These are phyloP conservation scores for Blastocystis sp. DNA, from an alignment of 352 stramenopile species.

Conservation along the genomic window DNA sequence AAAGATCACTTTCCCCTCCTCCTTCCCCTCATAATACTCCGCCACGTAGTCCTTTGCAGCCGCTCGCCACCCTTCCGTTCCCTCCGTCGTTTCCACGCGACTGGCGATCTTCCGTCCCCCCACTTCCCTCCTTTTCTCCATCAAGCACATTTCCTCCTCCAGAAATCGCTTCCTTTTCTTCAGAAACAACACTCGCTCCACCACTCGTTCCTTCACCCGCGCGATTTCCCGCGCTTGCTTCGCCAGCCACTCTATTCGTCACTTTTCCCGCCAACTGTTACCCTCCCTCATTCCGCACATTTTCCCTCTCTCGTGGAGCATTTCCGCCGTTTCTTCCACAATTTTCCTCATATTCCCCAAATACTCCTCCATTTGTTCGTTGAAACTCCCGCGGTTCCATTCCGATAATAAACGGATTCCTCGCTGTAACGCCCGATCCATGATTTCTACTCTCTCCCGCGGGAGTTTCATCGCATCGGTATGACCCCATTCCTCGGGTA, in stretches of 20 bases:
- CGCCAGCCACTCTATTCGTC: neutral
- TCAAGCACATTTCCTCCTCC: neutral
- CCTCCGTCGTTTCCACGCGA: neutral
- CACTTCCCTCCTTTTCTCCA: neutral
- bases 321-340: neutral
- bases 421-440: neutral
- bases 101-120: neutral
- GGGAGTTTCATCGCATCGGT: too few relatives aligned
- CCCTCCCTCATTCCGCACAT: neutral
- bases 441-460: too few relatives aligned
- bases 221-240: neutral
- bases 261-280: neutral
- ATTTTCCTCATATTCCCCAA: neutral
- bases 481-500: too few relatives aligned
- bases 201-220: neutral
- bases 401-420: neutral
- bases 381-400: neutral
- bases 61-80: neutral
- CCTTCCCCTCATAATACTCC: neutral
- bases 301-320: neutral
- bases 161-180: constrained; percentile 1
- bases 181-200: neutral
- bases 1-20: neutral
- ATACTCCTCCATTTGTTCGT: neutral
- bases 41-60: neutral